Evolutionary conservation across 441 rosid species (phyloP), one percentile per base, ranked within the genome.

Genomic region (Rhodomyrtus psidioides): DNA sequence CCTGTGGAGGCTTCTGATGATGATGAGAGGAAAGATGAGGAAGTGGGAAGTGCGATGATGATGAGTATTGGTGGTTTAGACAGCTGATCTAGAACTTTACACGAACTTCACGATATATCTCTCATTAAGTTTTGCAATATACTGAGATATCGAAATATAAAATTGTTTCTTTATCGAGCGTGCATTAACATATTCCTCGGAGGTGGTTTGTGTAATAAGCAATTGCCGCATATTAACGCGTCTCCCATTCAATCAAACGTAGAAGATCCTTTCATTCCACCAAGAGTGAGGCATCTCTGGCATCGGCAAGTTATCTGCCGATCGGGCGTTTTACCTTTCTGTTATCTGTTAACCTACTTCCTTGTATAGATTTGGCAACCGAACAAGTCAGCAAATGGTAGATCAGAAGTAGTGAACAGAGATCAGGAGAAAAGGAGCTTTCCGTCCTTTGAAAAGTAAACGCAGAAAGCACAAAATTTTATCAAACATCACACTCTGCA

Each of bases 1-100:
- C 89, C 86, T 7, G 87, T 85, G 87, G 94, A 85, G 56, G 82
- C 85, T 24, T 79, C 89, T 21, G 91, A 88, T 53, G 89, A 86
- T 65, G 89, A 82, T 30, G 83, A 16, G 51, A 53, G 49, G 58
- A 24, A 79, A 30, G 91, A 90, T 19, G 91, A 87, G 74, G 94
- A 91, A 76, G 65, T 60, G 17, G 91, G 83, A 53, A 55, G 44
- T n/a, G 39, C 55, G 19, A 62, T 4, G 79, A 70, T 21, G 79
- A 70, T 10, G 13, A 21, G 16, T 26, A 39, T 70, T 1, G 49
- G 49, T 5, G 16, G 79, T 21, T 39, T 70, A 12, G 39, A 70
- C 49, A 6, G 46, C 79, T 70, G 79, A 70, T 70, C 44, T 30
- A 9, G 1, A 65, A 65, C 0, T 34, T 30, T 16, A 1, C 42